Evolutionary conservation across 2,329 filamentous ascomycete genomes (phyloP), one percentile per base, ranked within the genome.

Genomic region (Gaeumannomyces sp.): DNA sequence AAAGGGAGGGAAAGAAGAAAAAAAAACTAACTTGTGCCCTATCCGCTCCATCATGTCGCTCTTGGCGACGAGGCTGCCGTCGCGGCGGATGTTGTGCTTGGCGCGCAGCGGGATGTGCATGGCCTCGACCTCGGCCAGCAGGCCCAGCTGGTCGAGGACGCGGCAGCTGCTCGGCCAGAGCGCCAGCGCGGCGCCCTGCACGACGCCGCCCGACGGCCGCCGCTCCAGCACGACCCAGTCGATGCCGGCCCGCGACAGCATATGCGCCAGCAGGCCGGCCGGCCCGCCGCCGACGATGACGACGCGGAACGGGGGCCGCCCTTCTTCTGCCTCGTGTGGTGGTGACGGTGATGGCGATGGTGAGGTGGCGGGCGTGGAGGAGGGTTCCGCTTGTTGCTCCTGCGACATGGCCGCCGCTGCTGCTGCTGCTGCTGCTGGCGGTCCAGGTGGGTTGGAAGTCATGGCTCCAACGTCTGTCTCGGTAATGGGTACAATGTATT

Each of bases 151-250:
- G 65, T 74, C 68, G 4, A 73, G 63, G 7, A 74, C 67, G 8
- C 73, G 69, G 27, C 68, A 60, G 45, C 65, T 66, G 35, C 73
- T 70, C 6, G 73, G 72, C 65, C 67, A 71, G 14, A 74, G 38
- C 6, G 68, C 69, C 27, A 74, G 66, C 8, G 68, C 67, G 3
- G 71, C 66, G 16, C 69, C 69, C 14, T 70, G 68, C 38, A 71
- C 70, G 19, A 69, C 64, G 1, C 72, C 63, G 11, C 70, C 66
- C 1, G 68, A 65, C 45, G 70, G 13, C 8, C 70, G 66, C 0
- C 69, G 65, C 67, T 76, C 74, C 1, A 76, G 67, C 22, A 76
- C 63, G 16, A 75, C 66, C 63, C 74, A 73, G 35, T 70, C 68
- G 53, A 74, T 71, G 4, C 72, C 73, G 1, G 75, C 75, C 1